phyloP scores from a whole-genome alignment of 2,329 filamentous ascomycete species.

The Colletotrichum horii region DNA sequence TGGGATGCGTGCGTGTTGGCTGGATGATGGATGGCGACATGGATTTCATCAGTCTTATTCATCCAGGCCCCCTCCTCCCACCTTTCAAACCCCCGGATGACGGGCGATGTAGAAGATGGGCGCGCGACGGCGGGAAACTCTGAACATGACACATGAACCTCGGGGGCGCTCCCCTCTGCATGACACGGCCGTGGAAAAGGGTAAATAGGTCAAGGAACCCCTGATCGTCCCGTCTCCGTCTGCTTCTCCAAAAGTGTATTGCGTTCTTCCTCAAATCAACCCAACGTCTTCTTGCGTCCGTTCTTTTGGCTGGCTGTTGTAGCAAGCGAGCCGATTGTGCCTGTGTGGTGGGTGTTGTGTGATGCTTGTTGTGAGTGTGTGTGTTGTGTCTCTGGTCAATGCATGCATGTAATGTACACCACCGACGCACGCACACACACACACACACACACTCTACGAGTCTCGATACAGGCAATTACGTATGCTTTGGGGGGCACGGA shows the following conservation, averaged over 20 bases:
- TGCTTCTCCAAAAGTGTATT: neutral
- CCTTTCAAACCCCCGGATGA: neutral
- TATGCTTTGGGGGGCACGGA: neutral
- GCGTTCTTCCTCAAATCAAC: neutral
- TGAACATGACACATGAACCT: constrained; percentile 14
- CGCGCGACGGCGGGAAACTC: neutral
- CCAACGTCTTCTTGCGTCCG: constrained; percentile 15
- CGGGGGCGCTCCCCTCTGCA: neutral
- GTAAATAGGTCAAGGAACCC: neutral
- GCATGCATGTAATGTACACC: constrained; percentile 1
- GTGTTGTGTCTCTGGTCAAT: neutral
- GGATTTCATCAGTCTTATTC: neutral
- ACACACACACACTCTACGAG: neutral
- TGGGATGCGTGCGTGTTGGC: neutral
- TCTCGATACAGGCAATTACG: neutral
- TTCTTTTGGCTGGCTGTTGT: neutral
- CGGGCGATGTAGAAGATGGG: neutral
- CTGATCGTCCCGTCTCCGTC: constrained; percentile 12
- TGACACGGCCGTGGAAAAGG: constrained; percentile 2
- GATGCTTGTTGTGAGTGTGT: neutral
- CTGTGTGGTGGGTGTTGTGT: neutral
- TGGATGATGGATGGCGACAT: neutral
- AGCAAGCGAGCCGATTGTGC: constrained; percentile 9
- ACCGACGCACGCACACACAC: neutral
- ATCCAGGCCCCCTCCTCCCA: neutral